Conservation (phyloP, 768 basidiomycete genomes). For the Erythrobasidium yunnanense region DNA sequence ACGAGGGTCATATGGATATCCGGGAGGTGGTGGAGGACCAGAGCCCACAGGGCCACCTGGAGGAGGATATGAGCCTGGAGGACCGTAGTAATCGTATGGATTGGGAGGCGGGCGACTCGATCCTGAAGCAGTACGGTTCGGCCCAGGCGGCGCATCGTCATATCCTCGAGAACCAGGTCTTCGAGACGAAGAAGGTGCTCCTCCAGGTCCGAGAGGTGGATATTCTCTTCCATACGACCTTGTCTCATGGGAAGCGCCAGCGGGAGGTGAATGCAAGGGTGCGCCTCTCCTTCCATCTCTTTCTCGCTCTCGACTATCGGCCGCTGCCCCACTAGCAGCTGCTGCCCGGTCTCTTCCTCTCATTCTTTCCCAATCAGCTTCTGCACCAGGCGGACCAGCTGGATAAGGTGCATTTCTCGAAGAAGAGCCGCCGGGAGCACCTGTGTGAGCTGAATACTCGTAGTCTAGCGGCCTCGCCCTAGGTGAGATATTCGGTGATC, state of each 20-base stretch:
- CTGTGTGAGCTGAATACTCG: background rate
- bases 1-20: too few relatives aligned
- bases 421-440: background rate
- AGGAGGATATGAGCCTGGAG: background rate
- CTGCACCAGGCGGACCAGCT: background rate
- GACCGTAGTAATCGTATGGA: background rate
- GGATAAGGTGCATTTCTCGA: background rate
- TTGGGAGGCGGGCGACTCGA: background rate
- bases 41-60: background rate
- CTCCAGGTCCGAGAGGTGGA: background rate
- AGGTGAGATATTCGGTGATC: constrained; percentile 5
- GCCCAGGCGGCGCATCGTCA: too few relatives aligned
- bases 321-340: background rate
- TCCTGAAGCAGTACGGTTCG: background rate
- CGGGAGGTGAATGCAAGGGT: constrained; percentile 1
- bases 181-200: background rate
- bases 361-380: background rate
- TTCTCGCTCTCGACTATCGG: background rate
- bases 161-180: too few relatives aligned
- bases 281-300: background rate
- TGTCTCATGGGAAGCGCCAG: background rate
- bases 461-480: background rate
- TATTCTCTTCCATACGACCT: background rate
- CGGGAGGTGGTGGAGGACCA: too few relatives aligned
- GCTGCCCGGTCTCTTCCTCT: background rate